Percentiles rank a stretch among this genome's conserved stretches.
phyloP scores from a whole-genome alignment of 352 stramenopile species.

The Phytopythium ostracodes region DNA sequence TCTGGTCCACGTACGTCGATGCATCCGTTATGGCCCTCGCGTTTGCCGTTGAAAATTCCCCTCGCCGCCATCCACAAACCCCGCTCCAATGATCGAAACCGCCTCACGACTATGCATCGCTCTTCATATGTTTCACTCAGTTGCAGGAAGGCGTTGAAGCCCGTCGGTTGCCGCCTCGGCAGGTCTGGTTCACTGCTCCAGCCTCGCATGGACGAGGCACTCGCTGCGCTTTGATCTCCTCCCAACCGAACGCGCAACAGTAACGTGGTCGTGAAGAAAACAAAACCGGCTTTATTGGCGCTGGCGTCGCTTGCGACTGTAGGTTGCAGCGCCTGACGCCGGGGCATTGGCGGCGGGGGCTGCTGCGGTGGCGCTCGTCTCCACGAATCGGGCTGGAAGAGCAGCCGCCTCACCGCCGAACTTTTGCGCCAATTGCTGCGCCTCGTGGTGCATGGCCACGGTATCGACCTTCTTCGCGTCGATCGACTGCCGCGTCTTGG shows the following conservation, averaged over 20 bases:
- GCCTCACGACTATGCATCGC: too few species aligned
- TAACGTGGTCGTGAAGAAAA: background rate
- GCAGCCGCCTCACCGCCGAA: conserved; percentile 1
- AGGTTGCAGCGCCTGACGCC: background rate
- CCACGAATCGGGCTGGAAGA: background rate
- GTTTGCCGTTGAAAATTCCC: background rate
- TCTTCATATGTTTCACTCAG: background rate
- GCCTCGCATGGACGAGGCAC: too few species aligned
- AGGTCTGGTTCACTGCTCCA: too few species aligned
- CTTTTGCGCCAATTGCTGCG: background rate
- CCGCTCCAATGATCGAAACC: background rate
- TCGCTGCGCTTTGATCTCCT: background rate
- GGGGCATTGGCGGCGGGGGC: background rate
- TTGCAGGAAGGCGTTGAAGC: background rate
- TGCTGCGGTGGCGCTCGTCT: background rate
- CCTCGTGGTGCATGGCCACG: conserved; percentile 8
- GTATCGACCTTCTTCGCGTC: conserved; percentile 5
- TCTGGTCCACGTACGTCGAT: background rate
- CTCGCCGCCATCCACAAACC: background rate
- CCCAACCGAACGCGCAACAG: background rate
- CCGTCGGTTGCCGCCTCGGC: background rate
- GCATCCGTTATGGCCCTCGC: background rate
- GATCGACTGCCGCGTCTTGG: conserved; percentile 10
- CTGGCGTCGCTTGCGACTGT: conserved; percentile 1
- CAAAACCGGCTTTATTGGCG: background rate